Evolutionary conservation across 2,329 filamentous ascomycete species (phyloP), one percentile per base, ranked within the genome.

Genomic region (Ascochyta koolunga): DNA sequence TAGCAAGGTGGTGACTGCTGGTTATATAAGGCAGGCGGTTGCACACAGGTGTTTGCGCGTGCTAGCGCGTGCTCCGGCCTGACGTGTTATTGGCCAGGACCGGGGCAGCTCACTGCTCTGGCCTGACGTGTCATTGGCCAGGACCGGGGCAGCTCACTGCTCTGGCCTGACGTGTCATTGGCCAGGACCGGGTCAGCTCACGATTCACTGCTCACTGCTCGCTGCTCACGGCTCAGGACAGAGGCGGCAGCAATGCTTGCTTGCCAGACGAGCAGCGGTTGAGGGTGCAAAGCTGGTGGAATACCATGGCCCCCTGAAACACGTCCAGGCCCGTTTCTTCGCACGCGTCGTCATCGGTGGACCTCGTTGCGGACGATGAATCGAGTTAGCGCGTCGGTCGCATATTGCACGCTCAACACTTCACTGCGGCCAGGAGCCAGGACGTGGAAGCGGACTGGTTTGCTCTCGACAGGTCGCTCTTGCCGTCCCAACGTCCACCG

Each of bases 311-410:
- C 24, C 3, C 29, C 45, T 50, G 51, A 54, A 54, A 50, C 51
- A 22, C 8, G 8, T 32, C 33, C 15, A 37, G 35, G 24, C 18
- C 41, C 18, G 40, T 29, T 25, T 29, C 36, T 45, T 57, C 50
- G 39, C 43, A 42, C 29, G 53, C 55, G 54, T 62, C 61, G 60
- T 64, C 58, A 62, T 58, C 61, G 33, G 59, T 62, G 54, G 58
- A 52, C 54, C 61, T 53, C 48, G 41, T 47, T 36, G 52, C 32
- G 16, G 52, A 33, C 47, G 46, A 43, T 47, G 41, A 33, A 50
- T 38, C 36, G 52, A 45, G 45, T 39, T 64, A 61, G 58, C 59
- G 59, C 50, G 18, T 21, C 48, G 31, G 44, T 54, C 38, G 42
- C 60, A 55, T 56, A 47, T 54, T 40, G 42, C 60, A 55, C 54